phyloP scores from a whole-genome alignment of 257 asterid species.

The Lycium ferocissimum region DNA sequence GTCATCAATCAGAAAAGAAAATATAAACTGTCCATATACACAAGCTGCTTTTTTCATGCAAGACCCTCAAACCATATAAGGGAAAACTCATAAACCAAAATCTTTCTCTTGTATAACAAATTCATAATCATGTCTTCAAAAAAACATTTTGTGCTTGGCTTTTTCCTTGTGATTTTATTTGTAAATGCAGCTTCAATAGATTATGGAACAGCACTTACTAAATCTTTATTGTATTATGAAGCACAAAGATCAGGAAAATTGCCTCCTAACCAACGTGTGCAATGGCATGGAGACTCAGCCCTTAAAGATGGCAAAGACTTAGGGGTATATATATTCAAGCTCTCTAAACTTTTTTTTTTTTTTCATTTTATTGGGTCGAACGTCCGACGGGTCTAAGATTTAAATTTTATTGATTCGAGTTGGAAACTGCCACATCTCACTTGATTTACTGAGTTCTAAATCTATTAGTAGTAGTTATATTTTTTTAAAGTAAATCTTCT shows the following conservation, averaged over 20 bases:
- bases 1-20: background rate
- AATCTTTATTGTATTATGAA: constrained; percentile 67
- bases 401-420: background rate
- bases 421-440: background rate
- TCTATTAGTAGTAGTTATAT: background rate
- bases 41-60: background rate
- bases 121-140: background rate
- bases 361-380: background rate
- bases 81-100: background rate
- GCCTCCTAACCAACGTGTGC: constrained; percentile 53
- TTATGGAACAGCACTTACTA: constrained; percentile 60
- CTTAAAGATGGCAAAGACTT: constrained; percentile 53
- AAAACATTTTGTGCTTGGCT: constrained; percentile 30
- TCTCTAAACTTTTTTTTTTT: background rate
- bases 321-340: constrained; percentile 41
- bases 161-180: constrained; percentile 35
- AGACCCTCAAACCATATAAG: background rate
- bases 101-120: background rate
- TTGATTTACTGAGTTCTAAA: background rate
- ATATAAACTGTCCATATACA: background rate
- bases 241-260: constrained; percentile 79
- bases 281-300: constrained; percentile 73
- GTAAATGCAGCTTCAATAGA: constrained; percentile 43
- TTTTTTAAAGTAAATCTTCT: background rate
- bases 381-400: background rate